A percentile compares a stretch with the other conserved stretches of the same genome.
These are phyloP conservation scores for Solanum chacoense DNA, from an alignment of 305 asterid species.

Conservation along the genomic window DNA sequence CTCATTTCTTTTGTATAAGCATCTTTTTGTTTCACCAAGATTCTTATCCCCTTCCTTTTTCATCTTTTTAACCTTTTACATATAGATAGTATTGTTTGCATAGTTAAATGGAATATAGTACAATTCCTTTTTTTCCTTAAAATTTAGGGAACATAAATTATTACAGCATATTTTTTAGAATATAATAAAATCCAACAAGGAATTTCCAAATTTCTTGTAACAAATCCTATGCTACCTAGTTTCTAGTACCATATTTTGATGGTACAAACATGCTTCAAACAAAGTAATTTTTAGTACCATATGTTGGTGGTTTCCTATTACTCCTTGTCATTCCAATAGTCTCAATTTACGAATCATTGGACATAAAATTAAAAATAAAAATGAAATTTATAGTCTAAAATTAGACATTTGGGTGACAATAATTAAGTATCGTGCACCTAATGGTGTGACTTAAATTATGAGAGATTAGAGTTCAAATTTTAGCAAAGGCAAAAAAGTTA, in stretches of 20 bases:
- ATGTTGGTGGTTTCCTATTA: background rate
- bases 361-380: background rate
- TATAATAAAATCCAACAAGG: background rate
- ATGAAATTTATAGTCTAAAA: background rate
- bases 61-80: background rate
- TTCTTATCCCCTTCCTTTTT: background rate
- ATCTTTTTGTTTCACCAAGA: background rate
- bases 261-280: background rate
- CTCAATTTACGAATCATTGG: background rate
- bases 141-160: background rate
- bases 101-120: background rate
- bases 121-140: background rate
- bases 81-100: background rate
- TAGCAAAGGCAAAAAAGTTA: no score
- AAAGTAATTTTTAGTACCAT: background rate
- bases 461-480: background rate
- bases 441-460: background rate
- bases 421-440: background rate
- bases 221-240: background rate
- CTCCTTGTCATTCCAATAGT: background rate
- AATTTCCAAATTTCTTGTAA: background rate
- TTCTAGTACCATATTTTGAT: background rate
- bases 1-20: background rate
- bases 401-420: background rate
- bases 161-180: background rate